Evolutionary conservation across 164 flowering plant species (phyloP).

Genomic region (Macadamia tetraphylla): DNA sequence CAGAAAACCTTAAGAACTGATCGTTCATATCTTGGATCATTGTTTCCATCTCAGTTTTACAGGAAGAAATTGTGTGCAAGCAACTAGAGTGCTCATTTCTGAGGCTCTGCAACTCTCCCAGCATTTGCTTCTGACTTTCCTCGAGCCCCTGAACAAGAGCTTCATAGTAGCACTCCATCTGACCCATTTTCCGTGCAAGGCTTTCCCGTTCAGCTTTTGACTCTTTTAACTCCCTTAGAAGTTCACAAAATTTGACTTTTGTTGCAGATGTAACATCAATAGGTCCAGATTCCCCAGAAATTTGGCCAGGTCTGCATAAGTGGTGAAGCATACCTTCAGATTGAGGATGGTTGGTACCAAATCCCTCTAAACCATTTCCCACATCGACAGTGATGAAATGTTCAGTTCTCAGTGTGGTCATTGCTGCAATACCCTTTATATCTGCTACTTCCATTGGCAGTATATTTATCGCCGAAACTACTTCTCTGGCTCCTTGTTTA

Average conservation of each 20-base stretch:
- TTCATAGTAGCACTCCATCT: slow-evolving; percentile 98
- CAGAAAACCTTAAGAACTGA: slow-evolving; percentile 42
- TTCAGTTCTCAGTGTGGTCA: slow-evolving; percentile 15
- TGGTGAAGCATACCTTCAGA: slow-evolving; percentile 38
- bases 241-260: slow-evolving; percentile 51
- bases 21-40: slow-evolving; percentile 58
- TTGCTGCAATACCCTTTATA: slow-evolving; percentile 16
- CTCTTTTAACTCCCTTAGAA: slow-evolving; percentile 69
- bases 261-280: slow-evolving; percentile 34
- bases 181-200: slow-evolving; percentile 69
- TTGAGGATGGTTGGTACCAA: slow-evolving; percentile 35
- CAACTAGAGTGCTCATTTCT: slow-evolving; percentile 79
- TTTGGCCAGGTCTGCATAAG: slow-evolving; percentile 20
- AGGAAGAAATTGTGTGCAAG: slow-evolving; percentile 54
- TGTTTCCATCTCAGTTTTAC: slow-evolving; percentile 66
- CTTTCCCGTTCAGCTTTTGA: slow-evolving; percentile 64
- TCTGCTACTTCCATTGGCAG: slow-evolving; percentile 14
- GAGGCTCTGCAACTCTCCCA: slow-evolving; percentile 76
- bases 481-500: slow-evolving; percentile 29
- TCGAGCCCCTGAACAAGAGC: slow-evolving; percentile 87
- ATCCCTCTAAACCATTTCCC: slow-evolving; percentile 19
- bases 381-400: slow-evolving; percentile 24
- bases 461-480: slow-evolving; percentile 12
- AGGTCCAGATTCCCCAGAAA: slow-evolving; percentile 42
- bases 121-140: slow-evolving; percentile 83